Percentiles rank a stretch among this genome's conserved stretches.
phyloP scores from a whole-genome alignment of 345 rosid species.

The Corchorus capsularis region DNA sequence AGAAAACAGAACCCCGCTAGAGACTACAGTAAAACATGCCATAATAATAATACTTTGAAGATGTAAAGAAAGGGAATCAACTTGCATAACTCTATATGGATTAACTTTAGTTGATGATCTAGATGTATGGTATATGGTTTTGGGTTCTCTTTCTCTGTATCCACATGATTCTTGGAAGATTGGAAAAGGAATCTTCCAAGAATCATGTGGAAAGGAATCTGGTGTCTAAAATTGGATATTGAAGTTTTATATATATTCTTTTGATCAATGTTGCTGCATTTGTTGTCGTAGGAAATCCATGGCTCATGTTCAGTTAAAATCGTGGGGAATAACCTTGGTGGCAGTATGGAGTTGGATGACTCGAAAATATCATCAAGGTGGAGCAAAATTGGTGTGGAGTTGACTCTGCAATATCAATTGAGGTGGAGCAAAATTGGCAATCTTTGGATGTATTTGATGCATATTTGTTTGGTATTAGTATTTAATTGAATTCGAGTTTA shows the following conservation, averaged over 20 bases:
- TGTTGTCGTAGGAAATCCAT: slow-evolving; percentile 48
- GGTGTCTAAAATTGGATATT: no score
- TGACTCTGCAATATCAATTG: no score
- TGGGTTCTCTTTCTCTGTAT: background rate
- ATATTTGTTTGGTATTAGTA: slow-evolving; percentile 35
- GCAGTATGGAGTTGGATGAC: slow-evolving; percentile 63
- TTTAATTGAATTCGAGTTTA: background rate
- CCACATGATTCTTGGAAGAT: background rate
- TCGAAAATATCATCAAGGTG: background rate
- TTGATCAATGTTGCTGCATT: background rate
- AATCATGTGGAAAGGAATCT: no score
- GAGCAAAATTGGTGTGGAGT: slow-evolving; percentile 68
- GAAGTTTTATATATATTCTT: no score
- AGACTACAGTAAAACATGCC: background rate
- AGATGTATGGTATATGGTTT: background rate
- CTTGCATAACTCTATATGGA: background rate
- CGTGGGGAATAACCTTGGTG: slow-evolving; percentile 73
- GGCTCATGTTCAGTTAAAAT: slow-evolving; percentile 72
- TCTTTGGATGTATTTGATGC: slow-evolving; percentile 25
- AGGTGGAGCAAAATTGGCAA: slow-evolving; percentile 54
- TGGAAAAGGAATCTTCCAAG: no score
- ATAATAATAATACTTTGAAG: background rate
- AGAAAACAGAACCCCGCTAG: background rate
- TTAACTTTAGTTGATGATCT: background rate
- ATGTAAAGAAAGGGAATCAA: background rate